Conservation (phyloP, 352 stramenopile species). For the Blastocystis sp. region DNA sequence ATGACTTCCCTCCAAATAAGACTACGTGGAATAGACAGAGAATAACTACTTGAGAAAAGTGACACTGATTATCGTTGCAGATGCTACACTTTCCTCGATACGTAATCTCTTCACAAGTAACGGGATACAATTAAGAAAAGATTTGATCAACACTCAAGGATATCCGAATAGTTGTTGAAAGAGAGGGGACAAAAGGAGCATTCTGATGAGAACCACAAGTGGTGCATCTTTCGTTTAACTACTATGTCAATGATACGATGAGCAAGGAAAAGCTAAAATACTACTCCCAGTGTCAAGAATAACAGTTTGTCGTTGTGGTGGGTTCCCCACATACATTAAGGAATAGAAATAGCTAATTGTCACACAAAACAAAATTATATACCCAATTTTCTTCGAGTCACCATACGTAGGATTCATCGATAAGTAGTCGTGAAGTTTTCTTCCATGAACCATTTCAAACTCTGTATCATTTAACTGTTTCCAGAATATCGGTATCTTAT, state of each 20-base stretch:
- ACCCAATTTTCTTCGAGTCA: slow-evolving; percentile 48
- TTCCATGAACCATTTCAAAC: not conserved
- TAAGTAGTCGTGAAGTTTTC: slow-evolving; percentile 42
- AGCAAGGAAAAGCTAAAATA: slow-evolving; percentile 54
- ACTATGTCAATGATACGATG: not conserved
- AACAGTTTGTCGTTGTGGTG: slow-evolving; percentile 44
- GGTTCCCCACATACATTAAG: slow-evolving; percentile 41
- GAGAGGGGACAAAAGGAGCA: slow-evolving; percentile 4
- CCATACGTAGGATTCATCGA: slow-evolving; percentile 19
- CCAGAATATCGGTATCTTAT: slow-evolving; percentile 19
- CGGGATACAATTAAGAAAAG: slow-evolving; percentile 4
- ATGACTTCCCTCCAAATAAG: slow-evolving; percentile 56
- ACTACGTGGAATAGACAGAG: not conserved
- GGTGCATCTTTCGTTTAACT: slow-evolving; percentile 10
- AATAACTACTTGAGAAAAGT: slow-evolving; percentile 35
- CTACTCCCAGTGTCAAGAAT: slow-evolving; percentile 57
- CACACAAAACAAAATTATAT: not conserved
- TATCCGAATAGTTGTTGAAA: slow-evolving; percentile 50
- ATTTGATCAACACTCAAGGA: not conserved
- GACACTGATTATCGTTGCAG: slow-evolving; percentile 8
- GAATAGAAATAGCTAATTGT: slow-evolving; percentile 50
- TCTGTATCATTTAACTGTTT: not conserved
- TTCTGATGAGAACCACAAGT: slow-evolving; percentile 32
- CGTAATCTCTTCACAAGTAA: not conserved
- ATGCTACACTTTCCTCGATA: slow-evolving; percentile 18